Evolutionary conservation across 805 yeast species (phyloP), one percentile per base, ranked within the genome.

Genomic region (Yamadazyma paraphyllophila): DNA sequence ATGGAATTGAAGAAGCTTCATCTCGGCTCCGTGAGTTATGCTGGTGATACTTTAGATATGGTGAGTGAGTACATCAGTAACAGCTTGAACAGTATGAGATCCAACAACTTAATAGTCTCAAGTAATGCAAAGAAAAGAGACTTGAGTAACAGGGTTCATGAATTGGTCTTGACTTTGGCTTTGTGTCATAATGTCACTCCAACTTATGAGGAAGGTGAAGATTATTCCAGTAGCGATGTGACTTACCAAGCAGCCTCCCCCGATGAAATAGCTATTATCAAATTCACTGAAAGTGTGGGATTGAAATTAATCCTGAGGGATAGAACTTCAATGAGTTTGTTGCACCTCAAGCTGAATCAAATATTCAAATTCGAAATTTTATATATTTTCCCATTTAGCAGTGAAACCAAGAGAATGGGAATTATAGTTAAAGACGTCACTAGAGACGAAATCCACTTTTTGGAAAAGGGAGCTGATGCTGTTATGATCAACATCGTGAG

Each of bases 121-220:
- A 46, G 52, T 35, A 41, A 51, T 20, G n/a, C 34, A 17, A 47
- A 80, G 83, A 64, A 83, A 84, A 63, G 57, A 38, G 96, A 89
- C 57, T 73, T 88, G 55, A 82, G 88, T 15, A 62, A 76, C 13
- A 75, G 88, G 52, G 96, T 91, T 6, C 77, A 91, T 55, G 97
- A 90, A 58, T 71, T 94, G 51, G 80, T 90, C 1, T 65, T 81
- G 0, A 87, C 97, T 1, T 72, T 94, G 41, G 96, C 98, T 0
- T 70, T 92, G n/a, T 94, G 99, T 63, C 99, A 94, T 64, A 90
- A 90, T 55, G 99, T 94, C 25, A 95, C 99, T 0, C 99, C 99
- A 1, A 82, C 96, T 0, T 78, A 82, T 53, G 75, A 71, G 31
- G 63, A 66, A 12, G 94, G 85, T 46, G 88, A 83, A 52, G 89